Evolutionary conservation across 805 yeast genomes (phyloP), one percentile per base, ranked within the genome.

Genomic region (Candida coleopterorum): DNA sequence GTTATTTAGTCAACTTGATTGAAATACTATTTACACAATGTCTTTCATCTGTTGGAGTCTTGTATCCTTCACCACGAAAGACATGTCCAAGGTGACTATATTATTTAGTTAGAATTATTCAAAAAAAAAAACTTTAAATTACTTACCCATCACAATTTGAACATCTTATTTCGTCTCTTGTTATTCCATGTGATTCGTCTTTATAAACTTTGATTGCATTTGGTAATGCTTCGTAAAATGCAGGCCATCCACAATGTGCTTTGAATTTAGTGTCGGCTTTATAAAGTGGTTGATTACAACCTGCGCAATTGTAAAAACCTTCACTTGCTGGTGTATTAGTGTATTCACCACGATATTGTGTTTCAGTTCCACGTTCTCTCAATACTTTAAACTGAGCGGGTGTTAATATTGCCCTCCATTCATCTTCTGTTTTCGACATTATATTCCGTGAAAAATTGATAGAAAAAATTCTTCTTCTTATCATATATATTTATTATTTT

Each of bases 201-300:
- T 65, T 70, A 40, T 72, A 60, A 9, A 81, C 68, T 15, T 59
- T 70, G 26, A 93, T 71, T 5, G 95, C 71, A 0, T 88, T 89
- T 0, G 95, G 94, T 26, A 85, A 65, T 1, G 95, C 96, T 40
- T 86, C 83, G 58, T 81, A 90, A 59, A 93, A 93, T 0, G 96
- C 89, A 1, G 98, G 98, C 98, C 98, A 93, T 2, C 98, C 98
- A 59, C 98, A 93, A 37, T 87, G 87, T 9, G 95, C 77, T 40
- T 82, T 80, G 50, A 93, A 93, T 58, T 93, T 90, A 3, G 96
- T 74, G 22, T 72, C 65, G 20, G 95, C 79, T 42, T 73, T 72
- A 59, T 93, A 93, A 21, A 93, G 62, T 9, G 96, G 95, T 29
- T 74, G 65, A 34, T 70, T 71, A 60, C 98, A 93, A 5, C 82